Evolutionary conservation across 345 rosid species (phyloP), one percentile per base, ranked within the genome.

Genomic region (Eucalyptus albens): DNA sequence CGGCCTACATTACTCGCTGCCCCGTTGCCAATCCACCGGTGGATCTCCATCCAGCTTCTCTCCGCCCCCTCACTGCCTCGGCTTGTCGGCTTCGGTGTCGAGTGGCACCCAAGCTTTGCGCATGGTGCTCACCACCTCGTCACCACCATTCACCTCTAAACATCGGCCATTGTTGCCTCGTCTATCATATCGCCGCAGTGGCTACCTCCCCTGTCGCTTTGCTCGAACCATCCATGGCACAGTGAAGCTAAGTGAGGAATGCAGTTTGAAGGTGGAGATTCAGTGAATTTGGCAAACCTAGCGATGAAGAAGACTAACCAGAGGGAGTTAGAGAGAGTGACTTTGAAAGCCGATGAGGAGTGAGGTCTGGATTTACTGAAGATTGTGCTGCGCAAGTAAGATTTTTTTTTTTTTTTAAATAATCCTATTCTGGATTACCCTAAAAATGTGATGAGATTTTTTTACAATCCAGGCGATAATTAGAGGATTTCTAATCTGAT

Each of bases 401-500:
- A 45, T 9, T 9, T 45, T 10, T 45, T 10, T 44, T 44, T 45
- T 10, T 45, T 45, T 45, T 45, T 9, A 2, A 44, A 45, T 45
- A 3, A 50, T 51, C 21, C 55, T 51, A 11, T 24, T 60, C 27
- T 27, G n/a, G 3, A 60, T 60, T 27, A 27, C 15, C 1, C 31
- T 1, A 59, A 56, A 56, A 3, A 22, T 56, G 11, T 56, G 62
- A 22, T 56, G 27, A 56, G 27, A 22, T 9, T 24, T 4, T 51
- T 51, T 1, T 16, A 51, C 21, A 1, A 16, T 51, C 0, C 56
- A 17, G 2, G 4, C 1, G 0, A 51, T 51, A 17, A 3, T 7
- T 51, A 51, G 56, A 51, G 9, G 56, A 51, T 51, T 51, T 17
- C 56, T 51, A 51, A 17, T 51, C 22, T 51, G 56, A 51, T 51